Evolutionary conservation across 164 flowering plant genomes (phyloP).

Genomic region (Nymphaea colorata): DNA sequence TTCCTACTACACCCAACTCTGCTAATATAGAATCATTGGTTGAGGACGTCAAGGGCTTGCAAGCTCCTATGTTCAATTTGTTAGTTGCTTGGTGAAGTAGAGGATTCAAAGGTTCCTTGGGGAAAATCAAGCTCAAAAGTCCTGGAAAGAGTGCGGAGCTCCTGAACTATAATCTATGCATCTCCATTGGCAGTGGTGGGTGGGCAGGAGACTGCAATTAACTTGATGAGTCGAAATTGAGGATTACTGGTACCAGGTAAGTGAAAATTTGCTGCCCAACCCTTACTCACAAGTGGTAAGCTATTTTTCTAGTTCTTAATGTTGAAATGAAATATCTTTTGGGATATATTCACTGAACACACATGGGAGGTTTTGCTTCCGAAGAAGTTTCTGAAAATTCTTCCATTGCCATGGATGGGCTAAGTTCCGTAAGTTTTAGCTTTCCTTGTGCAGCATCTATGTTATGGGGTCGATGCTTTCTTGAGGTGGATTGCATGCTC

Average conservation of each 20-base stretch:
- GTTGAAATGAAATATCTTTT: conserved; percentile 11
- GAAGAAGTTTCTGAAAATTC: conserved; percentile 27
- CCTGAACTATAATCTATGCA: conserved; percentile 56
- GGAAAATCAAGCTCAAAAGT: conserved; percentile 49
- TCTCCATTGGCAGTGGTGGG: conserved; percentile 83
- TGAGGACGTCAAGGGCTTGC: too few relatives aligned
- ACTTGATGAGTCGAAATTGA: conserved; percentile 58
- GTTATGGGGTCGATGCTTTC: conserved; percentile 65
- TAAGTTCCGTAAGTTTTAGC: conserved; percentile 29
- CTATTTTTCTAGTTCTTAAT: background rate
- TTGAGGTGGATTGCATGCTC: conserved; percentile 45
- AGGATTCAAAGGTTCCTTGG: conserved; percentile 18
- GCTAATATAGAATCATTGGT: too few relatives aligned
- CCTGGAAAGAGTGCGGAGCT: conserved; percentile 56
- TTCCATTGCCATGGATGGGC: conserved; percentile 31
- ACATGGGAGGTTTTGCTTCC: conserved; percentile 49
- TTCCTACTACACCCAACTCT: too few relatives aligned
- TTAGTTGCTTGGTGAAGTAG: too few relatives aligned
- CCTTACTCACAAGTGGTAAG: too few relatives aligned
- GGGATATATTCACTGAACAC: conserved; percentile 53
- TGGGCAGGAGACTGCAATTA: conserved; percentile 57
- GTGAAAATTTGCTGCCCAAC: conserved; percentile 1
- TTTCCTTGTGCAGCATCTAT: conserved; percentile 29
- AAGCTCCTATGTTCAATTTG: too few relatives aligned
- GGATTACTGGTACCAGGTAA: conserved; percentile 60